phyloP scores from a whole-genome alignment of 2,329 filamentous ascomycete genomes.

The Aschersonia sp. region DNA sequence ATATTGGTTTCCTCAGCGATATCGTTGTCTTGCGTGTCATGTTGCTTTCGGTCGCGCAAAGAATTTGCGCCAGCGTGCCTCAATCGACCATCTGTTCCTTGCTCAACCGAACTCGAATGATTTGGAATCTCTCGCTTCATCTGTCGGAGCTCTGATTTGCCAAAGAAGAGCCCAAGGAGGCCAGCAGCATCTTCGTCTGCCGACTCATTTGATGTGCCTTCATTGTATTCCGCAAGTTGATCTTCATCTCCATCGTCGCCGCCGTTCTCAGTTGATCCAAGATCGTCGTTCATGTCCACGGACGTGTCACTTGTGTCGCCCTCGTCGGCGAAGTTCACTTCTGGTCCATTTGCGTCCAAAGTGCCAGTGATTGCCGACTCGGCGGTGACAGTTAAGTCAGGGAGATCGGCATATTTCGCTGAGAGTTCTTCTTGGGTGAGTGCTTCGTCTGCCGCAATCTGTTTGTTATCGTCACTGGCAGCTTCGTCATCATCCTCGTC shows the following conservation, averaged over 20 bases:
- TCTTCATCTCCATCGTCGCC: slow-evolving; percentile 23
- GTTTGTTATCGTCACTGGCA: slow-evolving; percentile 39
- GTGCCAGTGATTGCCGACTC: slow-evolving; percentile 8
- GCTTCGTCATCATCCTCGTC: slow-evolving; percentile 50
- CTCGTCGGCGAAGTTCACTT: slow-evolving; percentile 14
- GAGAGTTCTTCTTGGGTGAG: slow-evolving; percentile 56
- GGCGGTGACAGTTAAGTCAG: slow-evolving; percentile 21
- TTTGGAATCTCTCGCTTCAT: slow-evolving; percentile 26
- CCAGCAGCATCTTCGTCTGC: slow-evolving; percentile 27
- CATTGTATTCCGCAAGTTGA: slow-evolving; percentile 14
- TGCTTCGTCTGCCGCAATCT: slow-evolving; percentile 42
- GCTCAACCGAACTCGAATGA: slow-evolving; percentile 7
- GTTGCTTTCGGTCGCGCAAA: slow-evolving; percentile 10
- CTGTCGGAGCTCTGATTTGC: slow-evolving; percentile 40
- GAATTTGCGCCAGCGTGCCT: not conserved
- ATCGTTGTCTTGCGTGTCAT: not conserved
- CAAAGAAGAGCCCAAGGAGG: slow-evolving; percentile 43
- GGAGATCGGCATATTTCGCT: slow-evolving; percentile 54
- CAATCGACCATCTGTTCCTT: slow-evolving; percentile 9
- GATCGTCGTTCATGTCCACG: slow-evolving; percentile 53
- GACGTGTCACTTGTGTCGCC: slow-evolving; percentile 49
- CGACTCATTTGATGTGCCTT: slow-evolving; percentile 18
- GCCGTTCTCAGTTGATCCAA: slow-evolving; percentile 41
- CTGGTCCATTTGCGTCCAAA: slow-evolving; percentile 10
- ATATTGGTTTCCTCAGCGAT: not conserved